Conservation (phyloP, 2,329 filamentous ascomycete genomes). For the Pleomassaria siparia region DNA sequence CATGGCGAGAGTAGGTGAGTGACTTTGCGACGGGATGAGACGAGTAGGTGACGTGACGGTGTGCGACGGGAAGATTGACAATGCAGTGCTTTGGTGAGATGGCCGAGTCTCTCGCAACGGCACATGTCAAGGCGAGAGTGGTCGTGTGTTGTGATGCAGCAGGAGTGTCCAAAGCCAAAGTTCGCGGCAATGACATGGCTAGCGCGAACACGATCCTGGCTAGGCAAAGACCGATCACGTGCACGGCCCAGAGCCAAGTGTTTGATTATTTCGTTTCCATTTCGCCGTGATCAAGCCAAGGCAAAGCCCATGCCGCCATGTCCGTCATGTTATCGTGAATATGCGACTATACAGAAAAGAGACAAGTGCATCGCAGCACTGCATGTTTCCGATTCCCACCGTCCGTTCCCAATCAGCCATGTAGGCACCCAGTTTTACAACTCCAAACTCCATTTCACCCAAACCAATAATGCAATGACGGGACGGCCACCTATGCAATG, state of each 20-base stretch:
- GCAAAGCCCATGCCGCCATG: not conserved
- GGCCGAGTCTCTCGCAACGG: too few relatives aligned
- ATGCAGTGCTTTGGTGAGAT: not conserved
- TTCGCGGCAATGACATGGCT: slow-evolving; percentile 1
- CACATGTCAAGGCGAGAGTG: not conserved
- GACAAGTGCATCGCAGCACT: slow-evolving; percentile 2
- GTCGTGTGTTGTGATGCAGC: not conserved
- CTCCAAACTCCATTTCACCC: not conserved
- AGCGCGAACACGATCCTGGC: not conserved
- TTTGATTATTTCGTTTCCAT: not conserved
- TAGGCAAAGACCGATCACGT: not conserved
- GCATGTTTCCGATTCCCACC: slow-evolving; percentile 1
- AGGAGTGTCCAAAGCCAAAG: too few relatives aligned
- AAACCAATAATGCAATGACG: not conserved
- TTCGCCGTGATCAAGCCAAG: too few relatives aligned
- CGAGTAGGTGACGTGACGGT: not conserved
- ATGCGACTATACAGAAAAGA: not conserved
- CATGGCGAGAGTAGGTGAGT: not conserved
- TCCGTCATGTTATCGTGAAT: not conserved
- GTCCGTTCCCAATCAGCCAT: not conserved
- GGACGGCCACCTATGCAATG: slow-evolving; percentile 48
- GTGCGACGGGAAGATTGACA: not conserved
- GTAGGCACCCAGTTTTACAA: not conserved
- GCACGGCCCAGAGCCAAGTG: not conserved
- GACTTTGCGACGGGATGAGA: not conserved